Base-by-base conservation (phyloP, 1,139 yeast genomes). In the Sugiyamaella xylanicola region DNA sequence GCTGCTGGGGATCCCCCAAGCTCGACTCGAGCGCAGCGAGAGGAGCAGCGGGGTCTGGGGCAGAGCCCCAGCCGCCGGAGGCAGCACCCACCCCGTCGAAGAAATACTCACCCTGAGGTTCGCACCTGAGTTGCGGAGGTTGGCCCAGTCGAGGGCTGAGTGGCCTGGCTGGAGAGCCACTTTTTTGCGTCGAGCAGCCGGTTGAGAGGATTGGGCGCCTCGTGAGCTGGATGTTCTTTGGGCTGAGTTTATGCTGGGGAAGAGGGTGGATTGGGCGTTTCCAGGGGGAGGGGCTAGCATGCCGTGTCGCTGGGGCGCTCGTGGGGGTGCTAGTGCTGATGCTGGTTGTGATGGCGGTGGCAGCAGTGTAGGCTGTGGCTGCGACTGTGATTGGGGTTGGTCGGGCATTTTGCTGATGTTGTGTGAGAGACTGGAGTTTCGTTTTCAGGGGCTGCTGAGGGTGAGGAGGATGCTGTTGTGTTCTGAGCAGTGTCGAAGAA, bases 101-200 rank as follows among this genome's bases (percentile, higher is more conserved):
- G 3, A 15, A 8, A 11, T 62, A 49, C 48, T 74, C 75, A 54
- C 79, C 37, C 80, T 59, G 29, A 80, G 66, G 58, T 77, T 72
- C 45, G 65, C 59, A 17, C 80, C 80, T 20, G 76, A 69, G 13
- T 73, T 68, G 56, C 83, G 84, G 41, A 83, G 69, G 9, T 77
- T 71, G 9, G 93, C 96, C 97, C 97, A 89, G 68, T 89, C 96
- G 56, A 89, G 72, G 0, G 95, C 93, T 0, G 96, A 89, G 66
- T 84, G 90, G 0, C 96, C 95, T 0, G 95, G 96, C 48, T 79
- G 75, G 11, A 89, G 74, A 0, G 73, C 78, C 0, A 88, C 92
- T 63, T 88, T 88, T 41, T 50, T 58, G 9, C 68, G 61, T 9
- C 59, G 27, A n/a, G 51, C 32, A 70, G 72, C 76, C 48, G 80